Base-by-base conservation (phyloP, 805 yeast genomes). In the Spathaspora hagerdaliae region DNA sequence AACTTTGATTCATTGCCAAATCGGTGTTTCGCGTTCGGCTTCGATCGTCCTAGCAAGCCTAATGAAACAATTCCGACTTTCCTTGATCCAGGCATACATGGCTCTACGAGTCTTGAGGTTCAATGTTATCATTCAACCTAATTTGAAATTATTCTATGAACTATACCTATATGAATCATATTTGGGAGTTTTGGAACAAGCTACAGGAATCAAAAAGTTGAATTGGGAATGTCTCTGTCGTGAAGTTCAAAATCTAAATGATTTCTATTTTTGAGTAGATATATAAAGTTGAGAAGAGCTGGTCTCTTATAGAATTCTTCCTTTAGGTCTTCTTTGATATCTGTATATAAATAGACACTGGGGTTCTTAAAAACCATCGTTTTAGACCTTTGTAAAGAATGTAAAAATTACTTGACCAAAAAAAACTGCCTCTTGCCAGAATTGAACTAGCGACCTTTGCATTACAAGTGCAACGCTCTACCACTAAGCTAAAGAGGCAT, bases 401-500 rank as follows among this genome's bases (percentile, higher is more conserved):
- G n/a, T n/a, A n/a, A n/a, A n/a, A n/a, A n/a, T n/a, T n/a, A n/a
- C n/a, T n/a, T n/a, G n/a, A n/a, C n/a, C n/a, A n/a, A n/a, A n/a
- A n/a, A n/a, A n/a, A 29, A 34, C 10, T 42, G 45, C 45, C 45
- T 69, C 79, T 78, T 83, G 86, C 85, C 88, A 82, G 89, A 82
- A 81, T 83, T 82, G 89, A 83, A 83, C 90, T 84, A 83, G 88
- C 89, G 92, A 85, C 90, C 92, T 85, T 85, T 84, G 94, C 95
- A 86, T 86, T 88, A 88, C 96, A 88, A 88, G 96, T 88, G 96
- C 96, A 85, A 86, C 96, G 96, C 96, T 87, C 94, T 88, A 87
- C 96, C 96, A 86, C 96, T 88, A 87, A 87, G 96, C 96, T 43
- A 43, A 43, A 24, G 38, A 37, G 45, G 45, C 45, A 7, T n/a